phyloP scores from a whole-genome alignment of 768 basidiomycete genomes.

The Lepiota subincarnata region DNA sequence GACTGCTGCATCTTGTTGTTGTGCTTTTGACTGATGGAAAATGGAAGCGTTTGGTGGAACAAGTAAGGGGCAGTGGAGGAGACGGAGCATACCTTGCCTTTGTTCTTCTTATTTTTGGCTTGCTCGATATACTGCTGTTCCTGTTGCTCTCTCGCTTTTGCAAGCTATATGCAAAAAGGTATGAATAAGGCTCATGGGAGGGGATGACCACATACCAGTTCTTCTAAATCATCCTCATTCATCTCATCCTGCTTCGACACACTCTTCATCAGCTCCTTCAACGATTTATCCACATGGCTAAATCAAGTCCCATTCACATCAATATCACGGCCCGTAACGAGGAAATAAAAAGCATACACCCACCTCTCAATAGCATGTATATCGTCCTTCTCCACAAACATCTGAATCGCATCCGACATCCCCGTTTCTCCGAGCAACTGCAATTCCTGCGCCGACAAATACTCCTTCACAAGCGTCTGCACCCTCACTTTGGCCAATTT shows the following conservation, averaged over 20 bases:
- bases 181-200: neutral
- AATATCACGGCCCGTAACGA: conserved; percentile 1
- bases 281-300: conserved; percentile 62
- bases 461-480: conserved; percentile 86
- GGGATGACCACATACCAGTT: conserved; percentile 45
- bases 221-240: conserved; percentile 73
- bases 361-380: conserved; percentile 86
- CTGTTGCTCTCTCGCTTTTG: conserved; percentile 65
- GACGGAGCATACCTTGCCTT: conserved; percentile 38
- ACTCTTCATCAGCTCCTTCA: conserved; percentile 62
- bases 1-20: conserved; percentile 41
- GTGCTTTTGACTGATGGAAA: conserved; percentile 47
- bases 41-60: neutral
- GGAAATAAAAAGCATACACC: conserved; percentile 27
- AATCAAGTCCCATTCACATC: neutral
- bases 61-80: neutral
- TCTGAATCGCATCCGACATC: conserved; percentile 91
- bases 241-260: conserved; percentile 63
- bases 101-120: conserved; percentile 30
- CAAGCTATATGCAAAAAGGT: conserved; percentile 39
- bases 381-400: conserved; percentile 98
- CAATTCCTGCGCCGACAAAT: conserved; percentile 87
- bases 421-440: conserved; percentile 86
- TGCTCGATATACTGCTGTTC: conserved; percentile 60
- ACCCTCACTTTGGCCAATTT: conserved; percentile 81